Evolutionary conservation across 2,329 filamentous ascomycete species (phyloP).

Genomic region (Hirsutella minnesotensis): DNA sequence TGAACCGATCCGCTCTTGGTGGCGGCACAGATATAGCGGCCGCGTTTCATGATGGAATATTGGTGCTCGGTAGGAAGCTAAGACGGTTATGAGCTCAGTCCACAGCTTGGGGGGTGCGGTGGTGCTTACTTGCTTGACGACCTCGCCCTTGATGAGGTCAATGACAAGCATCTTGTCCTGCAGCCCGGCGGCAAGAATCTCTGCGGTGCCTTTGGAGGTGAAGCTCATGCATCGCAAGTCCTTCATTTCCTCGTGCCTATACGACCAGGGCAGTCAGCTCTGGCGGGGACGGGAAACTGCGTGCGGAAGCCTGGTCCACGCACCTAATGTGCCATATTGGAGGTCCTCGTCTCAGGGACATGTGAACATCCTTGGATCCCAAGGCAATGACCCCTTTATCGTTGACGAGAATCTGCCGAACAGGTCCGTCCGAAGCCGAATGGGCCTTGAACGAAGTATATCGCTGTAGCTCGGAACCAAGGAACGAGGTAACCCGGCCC

Average conservation of each 20-base stretch:
- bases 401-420: constrained; percentile 83
- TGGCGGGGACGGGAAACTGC: neutral
- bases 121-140: constrained; percentile 48
- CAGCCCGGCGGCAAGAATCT: constrained; percentile 77
- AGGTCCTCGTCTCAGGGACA: constrained; percentile 70
- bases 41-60: constrained; percentile 87
- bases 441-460: constrained; percentile 89
- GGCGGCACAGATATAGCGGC: constrained; percentile 83
- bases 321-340: constrained; percentile 82
- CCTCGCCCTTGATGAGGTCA: constrained; percentile 57
- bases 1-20: constrained; percentile 74
- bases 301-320: neutral
- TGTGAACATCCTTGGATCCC: constrained; percentile 73
- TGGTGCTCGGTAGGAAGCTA: constrained; percentile 54
- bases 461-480: constrained; percentile 69
- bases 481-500: constrained; percentile 84
- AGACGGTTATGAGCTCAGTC: too few relatives aligned
- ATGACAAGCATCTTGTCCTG: constrained; percentile 78
- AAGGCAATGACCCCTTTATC: constrained; percentile 84
- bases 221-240: constrained; percentile 94
- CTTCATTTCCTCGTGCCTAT: constrained; percentile 62
- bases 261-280: neutral
- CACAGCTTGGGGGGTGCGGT: too few relatives aligned
- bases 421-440: constrained; percentile 56
- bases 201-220: constrained; percentile 69